A percentile compares a stretch with the other conserved stretches of the same genome.
Conservation (phyloP, 371 early-diverging fungal genomes). For the Mucor mucedo region DNA sequence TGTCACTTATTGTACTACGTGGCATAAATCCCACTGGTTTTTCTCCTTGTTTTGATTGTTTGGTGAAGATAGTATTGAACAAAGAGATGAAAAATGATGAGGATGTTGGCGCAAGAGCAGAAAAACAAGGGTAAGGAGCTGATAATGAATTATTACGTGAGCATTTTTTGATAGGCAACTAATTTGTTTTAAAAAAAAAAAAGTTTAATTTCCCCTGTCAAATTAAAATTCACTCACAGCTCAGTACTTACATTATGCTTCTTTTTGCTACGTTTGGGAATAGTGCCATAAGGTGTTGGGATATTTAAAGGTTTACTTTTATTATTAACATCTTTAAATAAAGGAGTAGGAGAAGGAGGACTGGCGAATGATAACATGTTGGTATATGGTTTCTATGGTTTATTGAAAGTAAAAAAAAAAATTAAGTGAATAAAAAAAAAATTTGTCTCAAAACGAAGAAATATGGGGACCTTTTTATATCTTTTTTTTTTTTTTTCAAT, state of each 20-base stretch:
- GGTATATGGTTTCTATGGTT: neutral
- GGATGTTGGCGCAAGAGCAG: conserved; percentile 6
- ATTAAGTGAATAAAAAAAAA: neutral
- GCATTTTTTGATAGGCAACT: neutral
- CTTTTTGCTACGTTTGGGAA: conserved; percentile 32
- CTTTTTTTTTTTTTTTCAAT: neutral
- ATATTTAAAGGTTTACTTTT: conserved; percentile 7
- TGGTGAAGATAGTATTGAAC: conserved; percentile 17
- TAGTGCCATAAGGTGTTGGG: conserved; percentile 36
- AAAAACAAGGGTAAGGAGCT: conserved; percentile 33
- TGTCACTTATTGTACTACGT: conserved; percentile 7
- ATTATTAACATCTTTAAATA: neutral
- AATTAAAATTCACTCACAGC: conserved; percentile 17
- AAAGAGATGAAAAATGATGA: conserved; percentile 25
- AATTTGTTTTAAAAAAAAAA: conserved; percentile 2
- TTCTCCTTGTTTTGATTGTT: conserved; percentile 9
- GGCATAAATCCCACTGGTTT: conserved; percentile 34
- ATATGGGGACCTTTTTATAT: neutral
- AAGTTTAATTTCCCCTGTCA: conserved; percentile 6
- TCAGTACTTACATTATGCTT: conserved; percentile 2
- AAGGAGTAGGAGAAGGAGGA: neutral
- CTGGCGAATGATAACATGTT: conserved; percentile 6
- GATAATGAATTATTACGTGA: conserved; percentile 4
- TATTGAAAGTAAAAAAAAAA: neutral
- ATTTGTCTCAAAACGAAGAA: neutral